Conservation (phyloP, 1,284 basidiomycete species). For the Wolfiporia cocos region DNA sequence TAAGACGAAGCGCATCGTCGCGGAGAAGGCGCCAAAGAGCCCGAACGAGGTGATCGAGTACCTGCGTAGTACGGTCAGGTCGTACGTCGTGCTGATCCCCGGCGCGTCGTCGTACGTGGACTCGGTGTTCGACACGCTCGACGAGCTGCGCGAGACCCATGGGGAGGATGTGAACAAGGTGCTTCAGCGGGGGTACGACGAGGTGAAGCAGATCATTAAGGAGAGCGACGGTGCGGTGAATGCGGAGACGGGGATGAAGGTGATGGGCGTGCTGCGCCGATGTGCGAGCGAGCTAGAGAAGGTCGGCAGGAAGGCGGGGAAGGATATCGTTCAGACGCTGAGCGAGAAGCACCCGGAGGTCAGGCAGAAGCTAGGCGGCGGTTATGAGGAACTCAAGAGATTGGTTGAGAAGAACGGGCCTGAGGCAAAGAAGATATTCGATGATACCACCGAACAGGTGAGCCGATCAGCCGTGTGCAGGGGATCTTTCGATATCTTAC, state of each 20-base stretch:
- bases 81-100: conserved; percentile 35
- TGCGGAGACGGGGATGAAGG: conserved; percentile 24
- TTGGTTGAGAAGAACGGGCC: conserved; percentile 29
- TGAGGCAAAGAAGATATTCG: conserved; percentile 30
- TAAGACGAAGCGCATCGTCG: conserved; percentile 30
- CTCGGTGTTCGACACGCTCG: conserved; percentile 36
- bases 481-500: background rate
- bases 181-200: conserved; percentile 32
- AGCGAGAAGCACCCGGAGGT: conserved; percentile 28
- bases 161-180: conserved; percentile 36
- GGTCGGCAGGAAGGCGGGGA: conserved; percentile 27
- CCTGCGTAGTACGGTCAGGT: conserved; percentile 33
- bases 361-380: conserved; percentile 27
- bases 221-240: conserved; percentile 22
- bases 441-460: conserved; percentile 28
- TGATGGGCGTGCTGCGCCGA: conserved; percentile 24
- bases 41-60: conserved; percentile 34
- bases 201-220: conserved; percentile 29
- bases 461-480: background rate
- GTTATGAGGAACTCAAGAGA: conserved; percentile 26
- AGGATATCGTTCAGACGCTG: conserved; percentile 21
- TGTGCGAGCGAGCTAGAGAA: conserved; percentile 24
- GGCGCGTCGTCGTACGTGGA: conserved; percentile 37
- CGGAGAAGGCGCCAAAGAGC: conserved; percentile 26
- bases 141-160: conserved; percentile 34